Conservation (phyloP, 306 rosid genomes). For the cucumber (Cucumis sativus) region DNA sequence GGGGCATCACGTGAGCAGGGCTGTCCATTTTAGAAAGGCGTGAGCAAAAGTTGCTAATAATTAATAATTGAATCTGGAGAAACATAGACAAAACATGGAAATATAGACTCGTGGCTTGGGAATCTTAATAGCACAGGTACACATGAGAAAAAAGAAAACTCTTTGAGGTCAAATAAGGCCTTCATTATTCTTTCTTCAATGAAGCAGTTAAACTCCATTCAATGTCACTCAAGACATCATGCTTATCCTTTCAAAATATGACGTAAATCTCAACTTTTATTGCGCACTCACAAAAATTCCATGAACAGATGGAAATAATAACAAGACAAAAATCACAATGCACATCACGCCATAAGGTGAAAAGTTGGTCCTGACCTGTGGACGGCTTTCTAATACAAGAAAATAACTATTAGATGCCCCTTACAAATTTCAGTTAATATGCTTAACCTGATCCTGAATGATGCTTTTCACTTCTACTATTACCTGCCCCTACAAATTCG, state of each 20-base stretch:
- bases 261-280: neutral
- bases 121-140: neutral
- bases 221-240: neutral
- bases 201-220: neutral
- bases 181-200: neutral
- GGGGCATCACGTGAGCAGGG: conserved; percentile 99
- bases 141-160: neutral
- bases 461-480: neutral
- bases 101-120: neutral
- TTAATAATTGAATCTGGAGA: neutral
- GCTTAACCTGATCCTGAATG: neutral
- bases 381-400: neutral
- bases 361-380: neutral
- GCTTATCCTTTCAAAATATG: neutral
- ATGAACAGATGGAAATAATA: neutral
- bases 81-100: neutral
- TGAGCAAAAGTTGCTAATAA: conserved; percentile 9
- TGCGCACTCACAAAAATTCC: neutral
- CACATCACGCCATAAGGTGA: neutral
- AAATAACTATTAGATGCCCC: neutral
- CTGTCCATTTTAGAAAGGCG: conserved; percentile 38
- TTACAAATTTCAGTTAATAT: neutral
- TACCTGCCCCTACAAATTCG: neutral
- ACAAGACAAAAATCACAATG: neutral
- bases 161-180: neutral